A percentile compares a stretch with the other conserved stretches of the same genome.
These are phyloP conservation scores for Hypoxylon sp. DNA, from an alignment of 2,329 filamentous ascomycete genomes.

Conservation along the genomic window DNA sequence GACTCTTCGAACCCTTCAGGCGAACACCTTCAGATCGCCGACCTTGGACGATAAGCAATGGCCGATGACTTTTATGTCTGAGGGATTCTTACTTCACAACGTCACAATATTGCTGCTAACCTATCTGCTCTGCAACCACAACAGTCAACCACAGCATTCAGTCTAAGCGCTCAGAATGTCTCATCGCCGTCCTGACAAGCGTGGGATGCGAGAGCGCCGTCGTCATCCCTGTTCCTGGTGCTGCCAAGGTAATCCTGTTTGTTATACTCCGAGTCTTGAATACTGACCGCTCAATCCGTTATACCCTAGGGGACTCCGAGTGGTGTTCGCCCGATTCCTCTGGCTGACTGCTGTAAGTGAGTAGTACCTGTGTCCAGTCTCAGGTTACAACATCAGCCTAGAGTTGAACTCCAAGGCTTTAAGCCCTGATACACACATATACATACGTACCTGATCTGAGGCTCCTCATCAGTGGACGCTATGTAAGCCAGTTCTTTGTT, in stretches of 20 bases:
- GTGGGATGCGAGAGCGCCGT: not conserved
- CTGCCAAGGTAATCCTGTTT: not conserved
- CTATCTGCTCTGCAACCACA: not conserved
- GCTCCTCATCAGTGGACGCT: not conserved
- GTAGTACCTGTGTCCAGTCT: conserved; percentile 12
- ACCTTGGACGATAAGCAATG: conserved; percentile 3
- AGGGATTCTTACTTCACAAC: not conserved
- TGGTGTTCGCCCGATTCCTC: not conserved
- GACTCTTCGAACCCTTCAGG: conserved; percentile 7
- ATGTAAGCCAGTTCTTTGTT: conserved; percentile 4
- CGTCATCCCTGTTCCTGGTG: conserved; percentile 6
- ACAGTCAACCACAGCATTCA: not conserved
- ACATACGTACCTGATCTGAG: not conserved
- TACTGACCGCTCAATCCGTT: not conserved
- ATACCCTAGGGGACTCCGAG: not conserved
- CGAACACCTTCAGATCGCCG: too few species aligned
- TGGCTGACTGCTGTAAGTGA: not conserved
- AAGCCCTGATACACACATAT: conserved; percentile 2
- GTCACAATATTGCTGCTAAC: conserved; percentile 5
- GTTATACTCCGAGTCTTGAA: not conserved
- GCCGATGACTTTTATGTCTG: conserved; percentile 3
- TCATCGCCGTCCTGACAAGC: not conserved
- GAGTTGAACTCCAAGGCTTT: conserved; percentile 1
- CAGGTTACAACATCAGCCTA: conserved; percentile 8
- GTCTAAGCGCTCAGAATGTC: conserved; percentile 16